Evolutionary conservation across 2,329 filamentous ascomycete species (phyloP).

Genomic region (Fusarium virguliforme): DNA sequence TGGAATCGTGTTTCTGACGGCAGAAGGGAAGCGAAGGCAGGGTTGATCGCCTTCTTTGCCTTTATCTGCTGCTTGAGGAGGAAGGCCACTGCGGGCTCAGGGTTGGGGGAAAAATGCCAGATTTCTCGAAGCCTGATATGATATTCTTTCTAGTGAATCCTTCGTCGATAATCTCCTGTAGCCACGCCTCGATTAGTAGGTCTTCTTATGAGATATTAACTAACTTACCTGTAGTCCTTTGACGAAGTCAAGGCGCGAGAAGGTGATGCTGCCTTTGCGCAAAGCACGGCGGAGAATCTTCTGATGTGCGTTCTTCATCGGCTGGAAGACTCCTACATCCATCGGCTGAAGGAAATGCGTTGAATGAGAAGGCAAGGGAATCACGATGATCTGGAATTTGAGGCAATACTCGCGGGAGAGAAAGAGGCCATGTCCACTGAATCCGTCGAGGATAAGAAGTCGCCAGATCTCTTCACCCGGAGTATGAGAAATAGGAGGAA

Average conservation of each 20-base stretch:
- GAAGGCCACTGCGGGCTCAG: background rate
- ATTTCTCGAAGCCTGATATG: constrained; percentile 1
- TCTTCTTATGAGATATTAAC: background rate
- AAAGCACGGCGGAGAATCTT: constrained; percentile 1
- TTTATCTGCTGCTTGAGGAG: background rate
- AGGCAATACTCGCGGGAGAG: constrained; percentile 13
- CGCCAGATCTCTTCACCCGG: constrained; percentile 17
- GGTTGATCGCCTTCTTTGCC: constrained; percentile 9
- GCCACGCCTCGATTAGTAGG: background rate
- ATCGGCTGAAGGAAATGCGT: constrained; percentile 20
- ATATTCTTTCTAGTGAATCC: background rate
- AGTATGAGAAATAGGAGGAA: no score
- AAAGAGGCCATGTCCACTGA: constrained; percentile 13
- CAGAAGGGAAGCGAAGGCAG: background rate
- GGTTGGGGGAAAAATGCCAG: constrained; percentile 1
- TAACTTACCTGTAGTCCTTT: background rate
- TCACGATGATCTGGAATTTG: constrained; percentile 16
- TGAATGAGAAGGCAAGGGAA: constrained; percentile 14
- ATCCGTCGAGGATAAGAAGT: constrained; percentile 12
- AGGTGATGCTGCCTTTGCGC: constrained; percentile 2
- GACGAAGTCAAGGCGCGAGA: constrained; percentile 7
- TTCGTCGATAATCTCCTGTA: background rate
- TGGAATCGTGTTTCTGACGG: constrained; percentile 10
- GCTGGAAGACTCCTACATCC: constrained; percentile 17
- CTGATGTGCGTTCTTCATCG: constrained; percentile 20